phyloP scores from a whole-genome alignment of 2,329 filamentous ascomycete species.

The Gliomastix tumulicola region DNA sequence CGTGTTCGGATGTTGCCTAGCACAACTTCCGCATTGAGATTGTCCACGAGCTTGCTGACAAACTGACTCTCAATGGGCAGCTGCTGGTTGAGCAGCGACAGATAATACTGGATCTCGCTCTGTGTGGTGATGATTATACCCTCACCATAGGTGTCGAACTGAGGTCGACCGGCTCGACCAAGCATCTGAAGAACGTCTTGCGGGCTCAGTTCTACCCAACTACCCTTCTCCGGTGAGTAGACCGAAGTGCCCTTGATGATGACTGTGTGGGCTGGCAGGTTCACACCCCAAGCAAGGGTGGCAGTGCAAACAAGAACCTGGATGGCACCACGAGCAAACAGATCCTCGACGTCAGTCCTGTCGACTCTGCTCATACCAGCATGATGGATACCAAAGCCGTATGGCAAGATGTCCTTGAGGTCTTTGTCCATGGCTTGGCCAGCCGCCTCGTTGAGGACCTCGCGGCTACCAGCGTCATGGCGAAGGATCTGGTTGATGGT shows the following conservation, averaged over 20 bases:
- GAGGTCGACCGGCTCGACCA: slow-evolving; percentile 89
- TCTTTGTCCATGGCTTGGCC: slow-evolving; percentile 78
- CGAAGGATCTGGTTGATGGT: slow-evolving; percentile 94
- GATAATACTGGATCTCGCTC: slow-evolving; percentile 91
- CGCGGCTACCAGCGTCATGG: slow-evolving; percentile 84
- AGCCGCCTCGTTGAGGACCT: slow-evolving; percentile 80
- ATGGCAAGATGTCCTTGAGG: slow-evolving; percentile 88
- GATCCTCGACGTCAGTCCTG: slow-evolving; percentile 87
- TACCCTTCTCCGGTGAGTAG: slow-evolving; percentile 97
- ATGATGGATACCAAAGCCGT: slow-evolving; percentile 97
- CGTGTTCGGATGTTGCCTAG: slow-evolving; percentile 85
- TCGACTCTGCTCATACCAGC: slow-evolving; percentile 96
- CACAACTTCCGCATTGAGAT: slow-evolving; percentile 93
- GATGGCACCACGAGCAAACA: slow-evolving; percentile 85
- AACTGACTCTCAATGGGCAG: slow-evolving; percentile 96
- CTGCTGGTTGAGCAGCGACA: slow-evolving; percentile 94
- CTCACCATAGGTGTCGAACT: slow-evolving; percentile 96
- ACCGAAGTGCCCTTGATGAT: slow-evolving; percentile 98
- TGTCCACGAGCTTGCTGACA: slow-evolving; percentile 87
- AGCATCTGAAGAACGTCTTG: slow-evolving; percentile 99
- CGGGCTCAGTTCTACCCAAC: slow-evolving; percentile 94
- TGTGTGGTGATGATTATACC: slow-evolving; percentile 98
- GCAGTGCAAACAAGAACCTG: slow-evolving; percentile 96
- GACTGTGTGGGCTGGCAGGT: slow-evolving; percentile 93
- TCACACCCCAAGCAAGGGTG: slow-evolving; percentile 98